A percentile compares a stretch with the other conserved stretches of the same genome.
phyloP scores from a whole-genome alignment of 2,329 filamentous ascomycete genomes.

The Colletotrichum sp. region DNA sequence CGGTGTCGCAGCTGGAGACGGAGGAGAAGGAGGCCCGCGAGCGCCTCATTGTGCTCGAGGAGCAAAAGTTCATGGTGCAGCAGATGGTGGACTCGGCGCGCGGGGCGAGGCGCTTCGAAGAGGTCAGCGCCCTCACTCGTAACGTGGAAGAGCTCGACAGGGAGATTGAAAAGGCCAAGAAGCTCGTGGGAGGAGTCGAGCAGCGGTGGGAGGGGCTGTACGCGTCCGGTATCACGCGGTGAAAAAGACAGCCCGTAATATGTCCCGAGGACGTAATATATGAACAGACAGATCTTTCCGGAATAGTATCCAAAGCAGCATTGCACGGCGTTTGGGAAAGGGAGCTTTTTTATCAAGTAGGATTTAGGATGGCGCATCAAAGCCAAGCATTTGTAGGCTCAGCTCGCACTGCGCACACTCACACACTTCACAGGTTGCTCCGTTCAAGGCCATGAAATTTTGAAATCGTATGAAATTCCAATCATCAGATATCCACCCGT shows the following conservation, averaged over 20 bases:
- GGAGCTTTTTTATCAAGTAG: not conserved
- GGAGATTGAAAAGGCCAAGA: conserved; percentile 74
- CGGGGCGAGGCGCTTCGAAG: conserved; percentile 81
- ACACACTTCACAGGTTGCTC: not conserved
- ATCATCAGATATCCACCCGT: not conserved
- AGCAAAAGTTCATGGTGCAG: conserved; percentile 88
- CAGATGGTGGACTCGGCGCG: conserved; percentile 84
- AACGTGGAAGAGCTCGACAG: conserved; percentile 83
- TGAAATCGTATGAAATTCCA: not conserved
- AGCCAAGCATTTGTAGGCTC: not conserved
- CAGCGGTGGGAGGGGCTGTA: conserved; percentile 61
- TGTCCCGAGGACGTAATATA: not conserved
- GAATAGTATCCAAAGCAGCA: conserved; percentile 25
- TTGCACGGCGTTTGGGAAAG: conserved; percentile 37
- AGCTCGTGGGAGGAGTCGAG: conserved; percentile 72
- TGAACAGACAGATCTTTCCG: not conserved
- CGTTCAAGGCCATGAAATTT: not conserved
- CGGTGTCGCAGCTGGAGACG: conserved; percentile 68
- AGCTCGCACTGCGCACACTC: not conserved
- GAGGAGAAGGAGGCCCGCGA: conserved; percentile 87
- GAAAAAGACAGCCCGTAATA: not conserved
- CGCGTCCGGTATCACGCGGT: conserved; percentile 18
- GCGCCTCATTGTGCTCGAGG: conserved; percentile 82
- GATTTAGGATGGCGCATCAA: not conserved
- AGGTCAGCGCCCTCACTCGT: conserved; percentile 78